Evolutionary conservation across 2,329 filamentous ascomycete genomes (phyloP), one percentile per base, ranked within the genome.

Genomic region (Phialemonium atrogriseum): DNA sequence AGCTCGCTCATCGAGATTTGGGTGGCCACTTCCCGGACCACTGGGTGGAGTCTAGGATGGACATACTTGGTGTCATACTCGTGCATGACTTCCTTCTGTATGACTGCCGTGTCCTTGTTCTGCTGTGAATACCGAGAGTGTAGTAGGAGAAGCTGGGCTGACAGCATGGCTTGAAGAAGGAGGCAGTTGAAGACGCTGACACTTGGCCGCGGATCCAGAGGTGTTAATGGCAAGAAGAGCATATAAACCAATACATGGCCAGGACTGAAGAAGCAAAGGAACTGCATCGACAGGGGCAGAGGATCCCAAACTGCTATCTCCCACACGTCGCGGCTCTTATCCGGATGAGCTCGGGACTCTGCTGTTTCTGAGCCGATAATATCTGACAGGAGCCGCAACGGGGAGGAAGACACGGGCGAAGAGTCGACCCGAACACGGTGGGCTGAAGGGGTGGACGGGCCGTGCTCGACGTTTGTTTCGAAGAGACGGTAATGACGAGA

Each of bases 51-150:
- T 9, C 80, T 73, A 3, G 91, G 91, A 49, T 93, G 86, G 1
- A 98, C 91, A 50, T 82, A 95, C 61, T 98, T 98, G 45, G 77
- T 84, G 52, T 96, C 86, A 52, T 98, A 98, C 59, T 98, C 91
- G 52, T 87, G 80, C 59, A 96, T 70, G 5, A 96, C 89, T 57
- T 96, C 84, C 46, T 82, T 86, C 45, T 94, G 86, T 36, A 98
- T 82, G 27, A 95, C 70, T 3, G 78, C 70, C 2, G 75, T 76
- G 55, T 98, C 91, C 52, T 87, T 94, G 38, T 75, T 76, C 54
- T 96, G 88, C 52, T 89, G 88, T 4, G 74, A 70, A 56, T 89
- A 96, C 20, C 70, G 77, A 3, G 70, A 71, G 38, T 82, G 79
- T 30, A 96, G 63, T 18, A 85, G 64, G 32, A 77, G 70, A 41